Evolutionary conservation across 345 rosid species (phyloP).

Genomic region (Eucalyptus dawsonii): DNA sequence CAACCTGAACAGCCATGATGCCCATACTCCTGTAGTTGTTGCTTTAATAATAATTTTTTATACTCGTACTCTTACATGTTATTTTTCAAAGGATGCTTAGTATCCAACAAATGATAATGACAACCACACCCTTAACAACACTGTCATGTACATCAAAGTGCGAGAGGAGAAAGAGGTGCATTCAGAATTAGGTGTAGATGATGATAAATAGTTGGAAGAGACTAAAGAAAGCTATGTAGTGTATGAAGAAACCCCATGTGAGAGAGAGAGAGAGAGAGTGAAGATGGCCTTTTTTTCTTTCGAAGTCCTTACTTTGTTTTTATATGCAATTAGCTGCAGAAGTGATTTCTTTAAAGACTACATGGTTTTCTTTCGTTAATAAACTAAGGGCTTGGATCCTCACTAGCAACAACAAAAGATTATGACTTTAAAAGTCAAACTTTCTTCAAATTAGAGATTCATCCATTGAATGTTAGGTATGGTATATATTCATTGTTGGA

Average conservation of each 20-base stretch:
- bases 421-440: neutral
- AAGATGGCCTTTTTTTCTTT: neutral
- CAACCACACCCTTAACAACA: neutral
- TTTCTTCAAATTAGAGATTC: neutral
- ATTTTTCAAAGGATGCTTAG: neutral
- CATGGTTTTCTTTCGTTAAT: neutral
- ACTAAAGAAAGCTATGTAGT: neutral
- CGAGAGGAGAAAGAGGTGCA: neutral
- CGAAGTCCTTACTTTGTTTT: neutral
- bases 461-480: neutral
- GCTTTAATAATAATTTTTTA: neutral
- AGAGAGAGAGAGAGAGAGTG: neutral
- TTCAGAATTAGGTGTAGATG: neutral
- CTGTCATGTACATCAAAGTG: neutral
- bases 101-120: neutral
- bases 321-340: neutral
- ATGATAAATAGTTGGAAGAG: neutral
- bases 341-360: neutral
- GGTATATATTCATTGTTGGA: neutral
- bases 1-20: neutral
- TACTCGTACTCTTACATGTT: neutral
- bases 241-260: neutral
- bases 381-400: neutral
- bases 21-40: neutral
- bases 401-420: neutral